Conservation (phyloP, 2,329 filamentous ascomycete species). For the Hortaea werneckii region DNA sequence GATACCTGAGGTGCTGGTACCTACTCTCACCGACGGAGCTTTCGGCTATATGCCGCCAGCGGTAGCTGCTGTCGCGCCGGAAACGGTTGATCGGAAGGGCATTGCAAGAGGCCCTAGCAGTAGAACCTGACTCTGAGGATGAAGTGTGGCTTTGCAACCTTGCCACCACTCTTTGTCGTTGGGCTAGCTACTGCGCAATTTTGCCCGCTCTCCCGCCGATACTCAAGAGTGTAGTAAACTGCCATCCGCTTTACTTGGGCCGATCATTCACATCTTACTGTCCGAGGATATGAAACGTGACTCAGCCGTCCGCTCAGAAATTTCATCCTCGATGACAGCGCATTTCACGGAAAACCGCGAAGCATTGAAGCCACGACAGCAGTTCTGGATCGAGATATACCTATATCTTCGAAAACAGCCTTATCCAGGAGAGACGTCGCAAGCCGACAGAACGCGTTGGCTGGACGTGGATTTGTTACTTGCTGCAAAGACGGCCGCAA, state of each 20-base stretch:
- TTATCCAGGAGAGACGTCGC: constrained; percentile 63
- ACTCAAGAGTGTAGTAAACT: constrained; percentile 57
- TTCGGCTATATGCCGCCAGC: constrained; percentile 18
- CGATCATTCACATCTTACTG: constrained; percentile 69
- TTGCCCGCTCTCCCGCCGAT: constrained; percentile 59
- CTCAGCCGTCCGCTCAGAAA: constrained; percentile 45
- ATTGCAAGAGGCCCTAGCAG: constrained; percentile 11
- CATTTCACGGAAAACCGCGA: constrained; percentile 49
- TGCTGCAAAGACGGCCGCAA: constrained; percentile 60
- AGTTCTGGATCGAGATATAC: constrained; percentile 65
- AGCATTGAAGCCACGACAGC: constrained; percentile 51
- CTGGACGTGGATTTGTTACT: constrained; percentile 68
- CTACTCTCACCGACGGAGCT: constrained; percentile 14
- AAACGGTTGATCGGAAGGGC: neutral
- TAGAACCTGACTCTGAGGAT: constrained; percentile 5
- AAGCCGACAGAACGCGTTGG: constrained; percentile 72
- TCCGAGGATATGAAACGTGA: constrained; percentile 55
- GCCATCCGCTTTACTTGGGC: constrained; percentile 62
- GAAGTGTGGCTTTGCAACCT: constrained; percentile 18
- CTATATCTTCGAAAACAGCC: constrained; percentile 81
- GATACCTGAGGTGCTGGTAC: constrained; percentile 15
- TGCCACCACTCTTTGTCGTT: constrained; percentile 34
- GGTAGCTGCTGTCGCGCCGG: neutral
- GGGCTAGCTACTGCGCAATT: constrained; percentile 53
- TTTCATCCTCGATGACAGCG: constrained; percentile 56